Evolutionary conservation across 73 alveolate genomes (phyloP), one percentile per base, ranked within the genome.

Genomic region (Blepharisma stoltei): DNA sequence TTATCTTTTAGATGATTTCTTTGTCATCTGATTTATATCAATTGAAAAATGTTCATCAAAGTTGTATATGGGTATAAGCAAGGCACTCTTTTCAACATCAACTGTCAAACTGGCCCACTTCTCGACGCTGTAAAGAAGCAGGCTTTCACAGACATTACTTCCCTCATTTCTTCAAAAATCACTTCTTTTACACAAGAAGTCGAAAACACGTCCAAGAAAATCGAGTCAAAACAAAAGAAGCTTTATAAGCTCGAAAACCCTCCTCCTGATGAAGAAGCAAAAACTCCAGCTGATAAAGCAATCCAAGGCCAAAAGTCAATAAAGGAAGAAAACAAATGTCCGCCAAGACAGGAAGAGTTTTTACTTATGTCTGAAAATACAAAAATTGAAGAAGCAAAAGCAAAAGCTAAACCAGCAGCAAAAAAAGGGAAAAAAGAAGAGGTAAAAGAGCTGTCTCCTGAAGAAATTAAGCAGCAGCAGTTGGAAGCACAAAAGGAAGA

Each of bases 381-480:
- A 60, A 60, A 18, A 25, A 38, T 9, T 18, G 73, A 60, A 60
- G 73, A 60, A 25, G 45, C 37, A 60, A 25, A n/a, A 25, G 41
- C 41, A 32, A 32, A 32, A 32, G 41, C 41, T 32, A 25, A 60
- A 5, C 46, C 14, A 60, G 73, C 14, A 18, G 23, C 5, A 60
- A 60, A 60, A 60, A 14, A 14, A 25, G 45, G 37, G 38, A 60
- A 60, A 60, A 60, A 60, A 60, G 73, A 60, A 18, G 73, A 60
- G 5, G 73, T 60, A 14, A 60, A 60, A 60, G 73, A 60, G 23
- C 73, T 60, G 11, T 1, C 73, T 14, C 73, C 73, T 60, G 73
- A 60, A 60, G 73, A 60, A 25, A 25, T 60, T 4, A 60, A 60
- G 5, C 48, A 14, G 11, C 73, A 60, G 73, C 73, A 60, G 73